Evolutionary conservation across 1,284 basidiomycete species (phyloP).

Genomic region (Neolentinus lepideus): DNA sequence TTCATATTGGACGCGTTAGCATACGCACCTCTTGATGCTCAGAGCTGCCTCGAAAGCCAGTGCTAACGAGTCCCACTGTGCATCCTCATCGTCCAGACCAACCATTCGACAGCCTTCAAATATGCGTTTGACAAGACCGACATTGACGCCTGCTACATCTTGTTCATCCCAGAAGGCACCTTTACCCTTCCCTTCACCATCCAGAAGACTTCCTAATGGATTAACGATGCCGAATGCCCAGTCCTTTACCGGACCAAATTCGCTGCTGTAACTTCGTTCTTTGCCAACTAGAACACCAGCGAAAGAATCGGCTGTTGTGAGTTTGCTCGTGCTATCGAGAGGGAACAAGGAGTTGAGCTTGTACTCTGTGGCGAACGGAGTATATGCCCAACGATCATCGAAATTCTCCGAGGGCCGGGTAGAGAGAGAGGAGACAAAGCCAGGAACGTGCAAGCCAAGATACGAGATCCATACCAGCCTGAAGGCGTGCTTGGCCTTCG

Average conservation of each 20-base stretch:
- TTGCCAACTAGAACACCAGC: constrained; percentile 61
- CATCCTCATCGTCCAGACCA: constrained; percentile 28
- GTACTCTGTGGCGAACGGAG: constrained; percentile 32
- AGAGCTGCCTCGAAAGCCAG: constrained; percentile 63
- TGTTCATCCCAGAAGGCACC: constrained; percentile 43
- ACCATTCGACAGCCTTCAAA: constrained; percentile 48
- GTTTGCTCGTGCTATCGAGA: constrained; percentile 12
- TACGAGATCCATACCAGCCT: constrained; percentile 74
- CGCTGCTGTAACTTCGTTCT: constrained; percentile 49
- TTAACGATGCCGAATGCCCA: constrained; percentile 51
- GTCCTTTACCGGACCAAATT: constrained; percentile 59
- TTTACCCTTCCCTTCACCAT: constrained; percentile 22
- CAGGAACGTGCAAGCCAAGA: constrained; percentile 70
- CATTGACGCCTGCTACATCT: constrained; percentile 41
- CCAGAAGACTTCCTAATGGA: constrained; percentile 42
- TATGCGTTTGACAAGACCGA: constrained; percentile 40
- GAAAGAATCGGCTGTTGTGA: constrained; percentile 44
- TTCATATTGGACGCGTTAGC: background rate
- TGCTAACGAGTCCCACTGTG: constrained; percentile 55
- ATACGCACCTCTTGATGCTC: constrained; percentile 53
- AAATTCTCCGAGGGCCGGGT: constrained; percentile 17
- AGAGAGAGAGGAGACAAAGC: constrained; percentile 40
- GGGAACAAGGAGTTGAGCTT: constrained; percentile 52
- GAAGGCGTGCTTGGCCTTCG: constrained; percentile 52
- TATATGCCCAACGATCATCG: constrained; percentile 62